Evolutionary conservation across 495 filamentous ascomycete species (phyloP), one percentile per base, ranked within the genome.

Genomic region (Hypoxylon intermedium): DNA sequence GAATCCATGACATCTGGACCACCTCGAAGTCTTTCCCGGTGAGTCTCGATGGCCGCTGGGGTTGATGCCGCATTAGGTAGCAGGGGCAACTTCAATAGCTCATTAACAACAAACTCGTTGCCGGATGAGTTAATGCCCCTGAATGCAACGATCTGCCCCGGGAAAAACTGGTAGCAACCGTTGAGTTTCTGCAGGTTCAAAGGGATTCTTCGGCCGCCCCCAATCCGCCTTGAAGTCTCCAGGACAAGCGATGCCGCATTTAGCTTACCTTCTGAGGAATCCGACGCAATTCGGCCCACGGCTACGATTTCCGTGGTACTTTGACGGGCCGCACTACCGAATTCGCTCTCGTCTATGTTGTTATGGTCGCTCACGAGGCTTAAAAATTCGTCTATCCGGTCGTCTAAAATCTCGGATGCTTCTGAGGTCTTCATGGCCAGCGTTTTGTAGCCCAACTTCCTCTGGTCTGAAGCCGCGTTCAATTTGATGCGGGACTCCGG

Each of bases 401-500:
- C 93, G 69, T 98, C 94, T 5, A 96, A 79, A 47, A 96, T 89
- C 73, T 97, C 93, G 2, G 92, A 93, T 1, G 91, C 86, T 65
- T 97, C 93, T 3, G 91, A 91, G 9, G 93, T 81, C 61, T 94
- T 95, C 91, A 96, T 96, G 23, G 91, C 89, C 77, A 97, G 88
- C 0, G 91, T 87, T 63, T 92, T 92, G 72, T 97, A 98, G 6
- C 84, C 85, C 47, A 97, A 89, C 67, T 96, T 97, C 68, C 90
- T 92, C 46, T 89, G 78, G 64, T 98, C 94, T 2, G 88, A 90
- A 58, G 90, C 89, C 12, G 89, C 87, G 1, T 84, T 90, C 3
- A 94, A 82, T 67, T 86, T 89, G 72, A 97, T 87, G 11, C 94
- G 89, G 3, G 91, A 65, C 68, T 94, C 90, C 2, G 82, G 60